Conservation (phyloP, 345 rosid genomes). For the Lepidium sativum region DNA sequence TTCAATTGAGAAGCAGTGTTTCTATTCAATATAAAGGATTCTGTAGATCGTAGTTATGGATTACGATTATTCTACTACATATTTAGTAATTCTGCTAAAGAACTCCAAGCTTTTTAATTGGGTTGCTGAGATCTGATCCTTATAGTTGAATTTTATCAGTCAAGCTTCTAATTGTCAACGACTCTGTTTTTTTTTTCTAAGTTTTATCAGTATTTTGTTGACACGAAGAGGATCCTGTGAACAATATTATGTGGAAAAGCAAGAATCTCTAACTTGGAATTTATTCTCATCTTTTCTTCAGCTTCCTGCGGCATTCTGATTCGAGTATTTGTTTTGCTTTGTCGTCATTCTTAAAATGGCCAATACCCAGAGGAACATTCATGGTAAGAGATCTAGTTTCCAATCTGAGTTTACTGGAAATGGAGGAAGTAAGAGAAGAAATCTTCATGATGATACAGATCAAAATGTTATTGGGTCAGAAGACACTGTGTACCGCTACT, state of each 20-base stretch:
- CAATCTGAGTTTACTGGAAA: conserved; percentile 39
- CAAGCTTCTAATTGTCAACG: neutral
- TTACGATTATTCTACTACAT: neutral
- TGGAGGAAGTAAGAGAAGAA: conserved; percentile 54
- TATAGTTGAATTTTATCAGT: neutral
- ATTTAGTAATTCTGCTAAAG: neutral
- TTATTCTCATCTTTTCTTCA: neutral
- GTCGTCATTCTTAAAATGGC: conserved; percentile 33
- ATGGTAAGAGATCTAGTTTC: conserved; percentile 54
- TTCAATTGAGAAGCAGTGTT: neutral
- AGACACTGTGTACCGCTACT: conserved; percentile 58
- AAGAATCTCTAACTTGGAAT: neutral
- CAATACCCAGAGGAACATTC: conserved; percentile 40
- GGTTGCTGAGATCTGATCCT: conserved; percentile 6
- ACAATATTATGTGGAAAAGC: neutral
- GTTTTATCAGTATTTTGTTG: neutral
- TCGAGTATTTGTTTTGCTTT: neutral
- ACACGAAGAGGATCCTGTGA: neutral
- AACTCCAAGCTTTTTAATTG: neutral
- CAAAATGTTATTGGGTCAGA: conserved; percentile 41
- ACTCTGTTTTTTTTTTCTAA: neutral
- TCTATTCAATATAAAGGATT: neutral
- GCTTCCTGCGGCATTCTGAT: neutral
- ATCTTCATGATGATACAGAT: conserved; percentile 50
- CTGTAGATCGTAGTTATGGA: neutral